A percentile compares a stretch with the other conserved stretches of the same genome.
Evolutionary conservation across 2,329 filamentous ascomycete genomes (phyloP).

Genomic region (Didymella segeticola): DNA sequence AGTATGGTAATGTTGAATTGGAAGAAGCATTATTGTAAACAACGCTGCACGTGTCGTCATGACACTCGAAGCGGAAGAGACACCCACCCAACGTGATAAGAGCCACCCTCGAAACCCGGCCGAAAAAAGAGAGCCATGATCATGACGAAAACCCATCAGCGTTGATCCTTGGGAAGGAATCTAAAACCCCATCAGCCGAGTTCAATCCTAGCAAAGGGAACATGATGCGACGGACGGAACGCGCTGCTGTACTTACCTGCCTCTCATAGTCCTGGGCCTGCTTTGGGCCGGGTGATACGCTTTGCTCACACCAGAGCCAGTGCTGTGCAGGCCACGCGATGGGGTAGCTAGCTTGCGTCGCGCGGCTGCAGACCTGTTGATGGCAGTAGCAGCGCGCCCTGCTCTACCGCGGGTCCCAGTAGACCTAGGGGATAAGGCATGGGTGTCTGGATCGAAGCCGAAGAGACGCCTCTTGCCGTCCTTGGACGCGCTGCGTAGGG

Average conservation of each 20-base stretch:
- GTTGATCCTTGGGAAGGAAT: neutral
- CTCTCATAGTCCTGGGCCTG: slow-evolving; percentile 20
- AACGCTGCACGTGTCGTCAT: neutral
- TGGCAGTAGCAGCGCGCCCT: neutral
- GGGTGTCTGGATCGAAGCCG: slow-evolving; percentile 10
- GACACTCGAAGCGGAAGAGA: neutral
- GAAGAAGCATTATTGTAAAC: neutral
- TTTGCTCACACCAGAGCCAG: slow-evolving; percentile 23
- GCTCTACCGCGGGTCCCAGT: slow-evolving; percentile 2
- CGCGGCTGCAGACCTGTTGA: neutral
- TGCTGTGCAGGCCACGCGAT: slow-evolving; percentile 20
- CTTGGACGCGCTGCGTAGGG: slow-evolving; percentile 42
- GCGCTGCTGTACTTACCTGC: slow-evolving; percentile 19
- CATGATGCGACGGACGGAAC: too few species aligned
- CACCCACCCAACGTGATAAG: neutral
- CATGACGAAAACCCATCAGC: neutral
- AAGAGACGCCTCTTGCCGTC: slow-evolving; percentile 22
- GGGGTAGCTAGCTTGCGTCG: slow-evolving; percentile 16
- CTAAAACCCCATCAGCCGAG: neutral
- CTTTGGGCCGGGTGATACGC: slow-evolving; percentile 10
- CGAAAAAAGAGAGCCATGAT: neutral
- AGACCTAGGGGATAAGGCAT: neutral
- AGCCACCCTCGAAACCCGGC: too few species aligned
- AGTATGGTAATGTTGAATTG: neutral
- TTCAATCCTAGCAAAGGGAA: neutral